phyloP scores from a whole-genome alignment of 2,329 filamentous ascomycete species.

The Cercospora zeina region DNA sequence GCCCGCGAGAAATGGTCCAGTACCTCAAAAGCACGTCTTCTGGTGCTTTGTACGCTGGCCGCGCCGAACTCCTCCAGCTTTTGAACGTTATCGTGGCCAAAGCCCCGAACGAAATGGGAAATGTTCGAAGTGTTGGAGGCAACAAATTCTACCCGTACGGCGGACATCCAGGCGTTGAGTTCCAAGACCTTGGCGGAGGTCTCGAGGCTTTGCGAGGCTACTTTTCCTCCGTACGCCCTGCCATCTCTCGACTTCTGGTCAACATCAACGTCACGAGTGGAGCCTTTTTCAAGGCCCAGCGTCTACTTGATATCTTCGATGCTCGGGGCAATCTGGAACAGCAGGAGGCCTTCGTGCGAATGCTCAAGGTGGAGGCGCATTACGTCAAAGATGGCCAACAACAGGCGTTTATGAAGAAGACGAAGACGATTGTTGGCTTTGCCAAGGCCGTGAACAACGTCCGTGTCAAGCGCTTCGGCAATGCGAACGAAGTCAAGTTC shows the following conservation, averaged over 20 bases:
- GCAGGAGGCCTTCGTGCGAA: constrained; percentile 34
- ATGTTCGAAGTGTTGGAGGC: constrained; percentile 51
- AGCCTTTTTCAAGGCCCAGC: constrained; percentile 56
- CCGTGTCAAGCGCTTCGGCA: constrained; percentile 32
- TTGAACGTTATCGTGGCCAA: constrained; percentile 60
- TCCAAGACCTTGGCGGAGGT: constrained; percentile 50
- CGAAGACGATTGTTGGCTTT: constrained; percentile 52
- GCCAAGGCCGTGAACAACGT: constrained; percentile 40
- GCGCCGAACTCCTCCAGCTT: constrained; percentile 56
- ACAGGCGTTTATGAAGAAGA: constrained; percentile 31
- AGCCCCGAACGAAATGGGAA: constrained; percentile 45
- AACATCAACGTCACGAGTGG: constrained; percentile 64
- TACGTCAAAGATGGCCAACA: constrained; percentile 33
- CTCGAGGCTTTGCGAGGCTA: constrained; percentile 62
- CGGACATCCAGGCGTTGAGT: constrained; percentile 38
- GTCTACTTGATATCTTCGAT: constrained; percentile 41
- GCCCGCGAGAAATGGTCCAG: constrained; percentile 47
- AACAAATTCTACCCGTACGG: constrained; percentile 56
- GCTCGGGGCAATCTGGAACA: constrained; percentile 13
- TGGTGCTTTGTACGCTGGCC: constrained; percentile 45
- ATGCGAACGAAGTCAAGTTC: constrained; percentile 57
- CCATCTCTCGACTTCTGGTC: constrained; percentile 58
- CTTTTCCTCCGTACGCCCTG: constrained; percentile 61
- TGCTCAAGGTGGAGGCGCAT: constrained; percentile 34
- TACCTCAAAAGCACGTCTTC: constrained; percentile 45